Conservation (phyloP, 2,329 filamentous ascomycete species). For the Beauveria sp. region DNA sequence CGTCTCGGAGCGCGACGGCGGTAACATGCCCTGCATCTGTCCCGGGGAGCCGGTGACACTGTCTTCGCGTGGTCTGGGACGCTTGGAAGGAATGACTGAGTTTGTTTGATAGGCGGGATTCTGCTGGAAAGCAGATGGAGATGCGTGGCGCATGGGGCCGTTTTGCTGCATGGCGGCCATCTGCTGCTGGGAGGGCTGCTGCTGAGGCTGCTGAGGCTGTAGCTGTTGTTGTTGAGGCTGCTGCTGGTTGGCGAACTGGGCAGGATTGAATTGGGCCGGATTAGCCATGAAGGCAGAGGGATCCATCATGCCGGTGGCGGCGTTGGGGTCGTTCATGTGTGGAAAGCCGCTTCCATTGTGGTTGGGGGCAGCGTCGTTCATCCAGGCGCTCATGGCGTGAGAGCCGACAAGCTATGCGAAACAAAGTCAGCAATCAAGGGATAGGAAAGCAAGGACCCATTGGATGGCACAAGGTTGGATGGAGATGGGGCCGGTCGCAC, state of each 20-base stretch:
- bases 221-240: slow-evolving; percentile 23
- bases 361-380: slow-evolving; percentile 62
- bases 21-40: slow-evolving; percentile 64
- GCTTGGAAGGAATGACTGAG: slow-evolving; percentile 82
- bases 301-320: slow-evolving; percentile 53
- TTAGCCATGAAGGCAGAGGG: slow-evolving; percentile 56
- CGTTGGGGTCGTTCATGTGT: slow-evolving; percentile 55
- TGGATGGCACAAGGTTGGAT: slow-evolving; percentile 30
- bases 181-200: slow-evolving; percentile 31
- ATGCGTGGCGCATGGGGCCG: slow-evolving; percentile 74
- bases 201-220: slow-evolving; percentile 15
- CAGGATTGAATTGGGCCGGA: slow-evolving; percentile 51
- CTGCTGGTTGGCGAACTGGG: slow-evolving; percentile 50
- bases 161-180: slow-evolving; percentile 62
- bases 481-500: slow-evolving; percentile 40
- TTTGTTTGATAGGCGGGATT: slow-evolving; percentile 77
- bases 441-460: slow-evolving; percentile 32
- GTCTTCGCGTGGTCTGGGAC: slow-evolving; percentile 74
- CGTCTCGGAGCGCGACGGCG: slow-evolving; percentile 84
- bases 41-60: slow-evolving; percentile 75
- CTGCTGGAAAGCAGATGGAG: slow-evolving; percentile 58
- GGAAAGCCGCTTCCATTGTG: slow-evolving; percentile 64
- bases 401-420: slow-evolving; percentile 35
- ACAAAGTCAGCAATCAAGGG: slow-evolving; percentile 38
- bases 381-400: slow-evolving; percentile 63